Percentiles rank a stretch among this genome's conserved stretches.
phyloP scores from a whole-genome alignment of 345 rosid species.

The Salix caprea region DNA sequence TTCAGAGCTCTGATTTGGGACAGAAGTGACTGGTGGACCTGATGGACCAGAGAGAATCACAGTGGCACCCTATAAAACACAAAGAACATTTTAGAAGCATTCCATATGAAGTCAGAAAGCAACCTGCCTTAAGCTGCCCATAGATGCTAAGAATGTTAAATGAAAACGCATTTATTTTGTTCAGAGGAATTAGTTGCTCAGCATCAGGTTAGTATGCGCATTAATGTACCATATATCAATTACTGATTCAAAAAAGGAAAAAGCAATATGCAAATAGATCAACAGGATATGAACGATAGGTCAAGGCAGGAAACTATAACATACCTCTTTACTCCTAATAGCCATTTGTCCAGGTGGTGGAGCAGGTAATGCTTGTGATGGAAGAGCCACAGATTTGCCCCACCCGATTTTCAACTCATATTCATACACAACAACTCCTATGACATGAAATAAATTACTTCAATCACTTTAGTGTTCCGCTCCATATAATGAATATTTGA shows the following conservation, averaged over 20 bases:
- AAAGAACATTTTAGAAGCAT: conserved; percentile 22
- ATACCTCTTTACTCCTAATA: conserved; percentile 95
- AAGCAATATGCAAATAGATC: background rate
- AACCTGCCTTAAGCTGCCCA: background rate
- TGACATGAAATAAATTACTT: conserved; percentile 11
- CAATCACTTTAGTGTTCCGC: background rate
- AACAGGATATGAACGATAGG: background rate
- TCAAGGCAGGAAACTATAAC: conserved; percentile 16
- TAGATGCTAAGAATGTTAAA: conserved; percentile 4
- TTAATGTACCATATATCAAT: background rate
- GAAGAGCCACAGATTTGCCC: conserved; percentile 99
- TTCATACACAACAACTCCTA: conserved; percentile 92
- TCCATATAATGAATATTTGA: background rate
- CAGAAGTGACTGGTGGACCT: conserved; percentile 87
- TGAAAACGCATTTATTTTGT: background rate
- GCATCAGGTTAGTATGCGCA: background rate
- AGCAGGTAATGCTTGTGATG: conserved; percentile 98
- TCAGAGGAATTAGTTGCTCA: background rate
- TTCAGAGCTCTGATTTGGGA: conserved; percentile 82
- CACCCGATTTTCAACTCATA: conserved; percentile 97
- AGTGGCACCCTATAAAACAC: conserved; percentile 70
- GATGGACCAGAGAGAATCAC: conserved; percentile 95
- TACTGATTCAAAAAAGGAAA: background rate
- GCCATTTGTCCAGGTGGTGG: conserved; percentile 99
- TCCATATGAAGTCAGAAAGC: conserved; percentile 6